Evolutionary conservation across 768 basidiomycete species (phyloP).

Genomic region (Kwoniella mangroviensis): DNA sequence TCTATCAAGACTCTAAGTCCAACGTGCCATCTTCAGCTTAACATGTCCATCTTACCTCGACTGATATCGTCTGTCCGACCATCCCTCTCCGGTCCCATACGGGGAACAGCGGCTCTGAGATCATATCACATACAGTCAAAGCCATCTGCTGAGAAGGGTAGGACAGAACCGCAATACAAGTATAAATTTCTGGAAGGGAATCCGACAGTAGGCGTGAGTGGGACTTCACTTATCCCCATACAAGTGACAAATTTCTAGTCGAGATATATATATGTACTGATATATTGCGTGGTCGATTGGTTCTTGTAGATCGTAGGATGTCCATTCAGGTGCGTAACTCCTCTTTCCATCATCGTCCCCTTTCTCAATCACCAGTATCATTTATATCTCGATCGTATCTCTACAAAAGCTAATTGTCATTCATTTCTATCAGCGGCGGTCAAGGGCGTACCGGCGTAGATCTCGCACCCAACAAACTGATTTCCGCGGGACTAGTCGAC

Average conservation of each 20-base stretch:
- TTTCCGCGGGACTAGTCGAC: slow-evolving; percentile 78
- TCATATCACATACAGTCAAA: slow-evolving; percentile 21
- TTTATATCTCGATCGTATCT: no score
- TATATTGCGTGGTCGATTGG: slow-evolving; percentile 6
- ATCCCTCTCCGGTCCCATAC: background rate
- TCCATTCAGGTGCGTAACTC: slow-evolving; percentile 78
- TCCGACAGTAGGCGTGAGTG: slow-evolving; percentile 76
- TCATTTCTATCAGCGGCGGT: slow-evolving; percentile 24
- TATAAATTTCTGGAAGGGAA: slow-evolving; percentile 68
- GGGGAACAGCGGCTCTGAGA: background rate
- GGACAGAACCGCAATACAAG: slow-evolving; percentile 38
- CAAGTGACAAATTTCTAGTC: slow-evolving; percentile 3
- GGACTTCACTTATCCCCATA: background rate
- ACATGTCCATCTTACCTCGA: background rate
- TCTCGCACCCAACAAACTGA: slow-evolving; percentile 74
- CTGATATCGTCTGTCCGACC: background rate
- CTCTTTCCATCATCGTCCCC: background rate
- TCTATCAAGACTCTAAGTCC: no score
- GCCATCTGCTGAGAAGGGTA: slow-evolving; percentile 20
- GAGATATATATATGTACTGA: slow-evolving; percentile 1
- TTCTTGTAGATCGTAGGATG: slow-evolving; percentile 79
- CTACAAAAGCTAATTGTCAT: background rate
- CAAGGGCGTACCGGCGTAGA: slow-evolving; percentile 52
- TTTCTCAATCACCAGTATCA: background rate
- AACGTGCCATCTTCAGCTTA: background rate